phyloP scores from a whole-genome alignment of 2,329 filamentous ascomycete genomes.

The Clarireedia hainanense region DNA sequence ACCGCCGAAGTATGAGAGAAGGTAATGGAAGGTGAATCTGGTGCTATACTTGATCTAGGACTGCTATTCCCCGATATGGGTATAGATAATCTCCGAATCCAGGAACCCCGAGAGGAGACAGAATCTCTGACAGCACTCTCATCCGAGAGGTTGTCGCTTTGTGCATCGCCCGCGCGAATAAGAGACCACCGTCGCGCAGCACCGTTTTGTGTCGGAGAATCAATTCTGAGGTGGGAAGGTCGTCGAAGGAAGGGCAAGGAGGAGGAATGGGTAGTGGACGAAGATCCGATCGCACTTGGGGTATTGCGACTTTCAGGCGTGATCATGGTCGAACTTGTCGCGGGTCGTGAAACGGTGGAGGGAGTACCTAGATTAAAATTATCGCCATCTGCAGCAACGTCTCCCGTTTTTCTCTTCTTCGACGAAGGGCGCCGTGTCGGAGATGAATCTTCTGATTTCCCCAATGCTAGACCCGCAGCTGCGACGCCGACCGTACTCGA shows the following conservation, averaged over 20 bases:
- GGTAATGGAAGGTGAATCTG: constrained; percentile 56
- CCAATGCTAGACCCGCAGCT: constrained; percentile 28
- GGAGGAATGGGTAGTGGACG: constrained; percentile 15
- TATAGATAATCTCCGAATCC: constrained; percentile 65
- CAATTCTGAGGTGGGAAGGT: constrained; percentile 16
- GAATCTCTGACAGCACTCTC: constrained; percentile 39
- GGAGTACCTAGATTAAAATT: constrained; percentile 17
- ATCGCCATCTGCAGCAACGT: constrained; percentile 17
- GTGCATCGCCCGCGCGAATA: constrained; percentile 21
- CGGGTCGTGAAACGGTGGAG: constrained; percentile 22
- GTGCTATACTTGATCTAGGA: constrained; percentile 54
- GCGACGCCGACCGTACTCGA: constrained; percentile 31
- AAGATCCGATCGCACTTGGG: constrained; percentile 10
- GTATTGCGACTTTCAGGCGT: constrained; percentile 18
- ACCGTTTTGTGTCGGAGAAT: constrained; percentile 17
- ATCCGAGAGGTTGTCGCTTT: constrained; percentile 16
- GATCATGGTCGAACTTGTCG: constrained; percentile 23
- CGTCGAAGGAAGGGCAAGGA: constrained; percentile 8
- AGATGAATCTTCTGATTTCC: constrained; percentile 24
- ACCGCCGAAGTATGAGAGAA: constrained; percentile 60
- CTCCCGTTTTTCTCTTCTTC: constrained; percentile 24
- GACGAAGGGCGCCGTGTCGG: constrained; percentile 23
- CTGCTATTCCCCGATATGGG: constrained; percentile 59
- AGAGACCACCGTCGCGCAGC: constrained; percentile 20
- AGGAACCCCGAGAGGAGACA: constrained; percentile 55